These are phyloP conservation scores for Kwoniella shandongensis DNA, from an alignment of 768 basidiomycete species.

Conservation along the genomic window DNA sequence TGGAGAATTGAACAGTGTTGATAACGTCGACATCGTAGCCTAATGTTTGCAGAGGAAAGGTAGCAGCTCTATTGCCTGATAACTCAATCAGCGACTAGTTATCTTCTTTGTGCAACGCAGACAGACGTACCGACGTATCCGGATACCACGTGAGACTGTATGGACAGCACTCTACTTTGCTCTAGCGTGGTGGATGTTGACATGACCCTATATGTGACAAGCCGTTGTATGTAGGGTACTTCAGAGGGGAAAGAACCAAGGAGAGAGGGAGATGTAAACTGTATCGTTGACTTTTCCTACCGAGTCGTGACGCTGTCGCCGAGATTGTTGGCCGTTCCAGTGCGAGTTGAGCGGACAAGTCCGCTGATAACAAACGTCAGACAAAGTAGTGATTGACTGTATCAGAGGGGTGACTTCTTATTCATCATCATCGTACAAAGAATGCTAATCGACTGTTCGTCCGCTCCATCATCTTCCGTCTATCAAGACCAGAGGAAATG, in stretches of 20 bases:
- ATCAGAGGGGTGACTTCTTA: conserved; percentile 20
- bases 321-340: background rate
- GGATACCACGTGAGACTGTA: conserved; percentile 90
- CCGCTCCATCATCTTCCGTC: too few species aligned
- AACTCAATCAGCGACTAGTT: background rate
- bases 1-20: conserved; percentile 92
- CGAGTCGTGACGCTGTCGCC: background rate
- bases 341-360: background rate
- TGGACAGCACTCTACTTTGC: conserved; percentile 70
- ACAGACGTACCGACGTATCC: conserved; percentile 75
- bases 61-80: conserved; percentile 62
- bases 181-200: conserved; percentile 5
- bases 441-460: background rate
- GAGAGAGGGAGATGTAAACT: too few species aligned
- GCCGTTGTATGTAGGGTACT: too few species aligned
- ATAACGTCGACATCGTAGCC: conserved; percentile 96
- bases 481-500: too few species aligned
- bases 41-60: conserved; percentile 62
- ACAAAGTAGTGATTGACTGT: too few species aligned
- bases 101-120: background rate
- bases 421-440: conserved; percentile 17
- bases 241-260: too few species aligned
- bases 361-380: too few species aligned
- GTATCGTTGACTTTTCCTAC: too few species aligned
- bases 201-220: too few species aligned